Evolutionary conservation across 1,139 yeast species (phyloP).

Genomic region (Entelexis sorbosivorans): DNA sequence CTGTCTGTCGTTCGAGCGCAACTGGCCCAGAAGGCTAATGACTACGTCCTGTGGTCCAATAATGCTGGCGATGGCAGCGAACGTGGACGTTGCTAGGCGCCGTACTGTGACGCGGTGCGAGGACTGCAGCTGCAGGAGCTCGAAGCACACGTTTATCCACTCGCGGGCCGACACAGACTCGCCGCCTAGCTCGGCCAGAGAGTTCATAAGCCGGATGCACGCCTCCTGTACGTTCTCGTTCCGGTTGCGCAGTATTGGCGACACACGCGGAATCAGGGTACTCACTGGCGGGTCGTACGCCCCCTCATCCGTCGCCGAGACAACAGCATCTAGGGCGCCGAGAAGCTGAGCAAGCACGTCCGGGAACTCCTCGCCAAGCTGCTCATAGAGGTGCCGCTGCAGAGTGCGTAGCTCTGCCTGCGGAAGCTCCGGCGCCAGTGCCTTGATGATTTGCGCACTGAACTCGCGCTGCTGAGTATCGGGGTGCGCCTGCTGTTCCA

Average conservation of each 20-base stretch:
- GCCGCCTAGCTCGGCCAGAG: constrained; percentile 58
- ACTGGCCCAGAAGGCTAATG: constrained; percentile 69
- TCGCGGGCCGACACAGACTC: constrained; percentile 84
- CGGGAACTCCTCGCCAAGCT: constrained; percentile 90
- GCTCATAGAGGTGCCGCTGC: constrained; percentile 72
- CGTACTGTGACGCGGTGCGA: constrained; percentile 72
- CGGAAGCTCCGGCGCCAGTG: constrained; percentile 1
- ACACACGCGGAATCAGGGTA: constrained; percentile 74
- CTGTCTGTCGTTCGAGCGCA: constrained; percentile 91
- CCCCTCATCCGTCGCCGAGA: constrained; percentile 38
- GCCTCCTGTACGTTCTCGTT: constrained; percentile 89
- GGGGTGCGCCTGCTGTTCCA: constrained; percentile 2
- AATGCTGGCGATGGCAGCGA: constrained; percentile 83
- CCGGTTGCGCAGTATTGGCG: constrained; percentile 82
- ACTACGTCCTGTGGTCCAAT: constrained; percentile 95
- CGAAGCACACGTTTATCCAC: constrained; percentile 96
- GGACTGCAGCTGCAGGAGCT: constrained; percentile 76
- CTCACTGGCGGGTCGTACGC: constrained; percentile 67
- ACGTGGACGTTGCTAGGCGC: constrained; percentile 77
- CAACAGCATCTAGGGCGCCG: constrained; percentile 51
- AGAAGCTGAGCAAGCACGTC: constrained; percentile 83
- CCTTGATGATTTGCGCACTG: constrained; percentile 41
- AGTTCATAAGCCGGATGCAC: constrained; percentile 68
- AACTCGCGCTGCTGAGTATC: constrained; percentile 22
- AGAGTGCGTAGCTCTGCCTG: constrained; percentile 26